Evolutionary conservation across 148 eudicot species (phyloP), one percentile per base, ranked within the genome.

Genomic region (Nepenthes gracilis): DNA sequence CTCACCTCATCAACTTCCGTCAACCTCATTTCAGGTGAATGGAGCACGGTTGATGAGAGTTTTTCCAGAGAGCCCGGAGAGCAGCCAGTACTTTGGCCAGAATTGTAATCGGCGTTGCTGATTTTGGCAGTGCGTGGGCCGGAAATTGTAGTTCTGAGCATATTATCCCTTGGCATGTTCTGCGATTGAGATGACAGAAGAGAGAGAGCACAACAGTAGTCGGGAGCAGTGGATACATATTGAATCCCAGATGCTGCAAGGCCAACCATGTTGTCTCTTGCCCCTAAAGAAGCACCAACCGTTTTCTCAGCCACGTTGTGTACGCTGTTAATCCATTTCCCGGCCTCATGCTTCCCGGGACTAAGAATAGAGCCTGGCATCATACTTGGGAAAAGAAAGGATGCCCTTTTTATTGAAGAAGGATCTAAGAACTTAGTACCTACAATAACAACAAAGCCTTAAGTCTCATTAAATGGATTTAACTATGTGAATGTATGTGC

Each of bases 161-260:
- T 52, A 54, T 47, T 74, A 23, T 23, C 23, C 47, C 48, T 65
- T 35, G 70, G 66, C 23, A 55, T 59, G 59, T 60, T 71, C 14
- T 75, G 59, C 56, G 87, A 74, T 51, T 76, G 85, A 68, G 82
- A 62, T 85, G 95, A 87, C 95, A 87, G 95, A 85, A 87, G 95
- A 87, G 95, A 87, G 95, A 82, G 95, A 87, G 88, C 90, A 84
- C 79, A 67, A 59, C 81, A 75, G 63, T 78, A 68, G 69, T 69
- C 73, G 10, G 79, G 51, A 43, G 43, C 53, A 50, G n/a, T 49
- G 11, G 12, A 2, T 2, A 10, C 37, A 35, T 55, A 36, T 9
- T 55, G 36, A 32, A 10, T 35, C 2, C 32, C 32, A 23, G 47
- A 14, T 59, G 47, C 47, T 10, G 23, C 47, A 12, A 37, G 3